These are phyloP conservation scores for Lepidium campestre DNA, from an alignment of 441 rosid genomes.

Conservation along the genomic window DNA sequence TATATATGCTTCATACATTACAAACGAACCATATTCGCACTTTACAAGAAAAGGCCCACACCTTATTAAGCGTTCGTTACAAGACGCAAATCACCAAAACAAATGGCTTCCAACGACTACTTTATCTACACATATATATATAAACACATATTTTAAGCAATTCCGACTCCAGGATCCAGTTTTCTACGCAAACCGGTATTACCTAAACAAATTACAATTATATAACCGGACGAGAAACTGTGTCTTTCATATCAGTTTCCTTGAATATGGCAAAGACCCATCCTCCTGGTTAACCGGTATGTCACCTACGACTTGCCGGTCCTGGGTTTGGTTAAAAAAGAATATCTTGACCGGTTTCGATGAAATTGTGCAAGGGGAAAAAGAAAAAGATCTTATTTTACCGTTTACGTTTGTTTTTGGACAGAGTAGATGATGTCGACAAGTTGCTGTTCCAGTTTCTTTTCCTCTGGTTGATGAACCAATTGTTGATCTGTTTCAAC, in stretches of 20 bases:
- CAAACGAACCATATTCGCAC: background rate
- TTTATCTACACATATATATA: background rate
- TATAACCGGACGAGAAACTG: background rate
- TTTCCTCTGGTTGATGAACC: slow-evolving; percentile 97
- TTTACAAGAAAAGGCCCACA: background rate
- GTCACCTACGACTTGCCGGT: slow-evolving; percentile 20
- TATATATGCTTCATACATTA: background rate
- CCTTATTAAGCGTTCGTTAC: slow-evolving; percentile 7
- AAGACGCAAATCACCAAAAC: slow-evolving; percentile 13
- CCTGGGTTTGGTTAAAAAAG: slow-evolving; percentile 9
- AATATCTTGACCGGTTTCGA: background rate
- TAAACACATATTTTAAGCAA: background rate
- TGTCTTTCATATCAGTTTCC: background rate
- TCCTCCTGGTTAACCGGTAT: background rate
- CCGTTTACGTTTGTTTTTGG: slow-evolving; percentile 92
- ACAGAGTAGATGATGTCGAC: slow-evolving; percentile 58
- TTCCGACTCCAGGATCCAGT: background rate
- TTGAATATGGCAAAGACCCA: background rate
- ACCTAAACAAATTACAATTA: background rate
- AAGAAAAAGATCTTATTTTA: slow-evolving; percentile 19
- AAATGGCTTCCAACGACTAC: background rate
- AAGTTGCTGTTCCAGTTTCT: slow-evolving; percentile 95
- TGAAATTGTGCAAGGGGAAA: background rate
- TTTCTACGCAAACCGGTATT: background rate
- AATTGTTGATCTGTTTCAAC: slow-evolving; percentile 88